phyloP scores from a whole-genome alignment of 1,284 basidiomycete genomes.

The Puccinia novopanici region DNA sequence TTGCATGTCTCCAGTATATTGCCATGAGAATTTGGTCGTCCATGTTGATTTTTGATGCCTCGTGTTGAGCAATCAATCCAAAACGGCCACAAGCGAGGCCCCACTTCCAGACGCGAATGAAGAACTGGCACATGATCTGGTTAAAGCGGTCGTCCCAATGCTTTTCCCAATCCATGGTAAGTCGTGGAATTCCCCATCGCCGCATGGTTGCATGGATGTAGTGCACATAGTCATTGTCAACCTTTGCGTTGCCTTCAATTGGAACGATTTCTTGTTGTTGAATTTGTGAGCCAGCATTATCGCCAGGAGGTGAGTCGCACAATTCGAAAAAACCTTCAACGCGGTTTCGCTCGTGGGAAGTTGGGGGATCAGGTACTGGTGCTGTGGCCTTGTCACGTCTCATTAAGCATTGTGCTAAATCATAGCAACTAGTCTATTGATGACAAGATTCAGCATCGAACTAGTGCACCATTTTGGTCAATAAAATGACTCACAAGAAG shows the following conservation, averaged over 20 bases:
- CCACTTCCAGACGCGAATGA: too few relatives aligned
- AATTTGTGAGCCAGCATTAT: slow-evolving; percentile 15
- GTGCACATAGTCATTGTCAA: slow-evolving; percentile 37
- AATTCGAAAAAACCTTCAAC: slow-evolving; percentile 26
- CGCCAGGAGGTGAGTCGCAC: background rate
- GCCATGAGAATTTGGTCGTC: slow-evolving; percentile 25
- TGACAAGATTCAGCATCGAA: too few relatives aligned
- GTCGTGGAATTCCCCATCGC: too few relatives aligned
- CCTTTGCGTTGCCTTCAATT: slow-evolving; percentile 27
- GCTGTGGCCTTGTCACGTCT: slow-evolving; percentile 10
- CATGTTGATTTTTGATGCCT: too few relatives aligned
- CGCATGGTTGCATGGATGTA: slow-evolving; percentile 44
- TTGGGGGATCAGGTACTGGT: slow-evolving; percentile 21
- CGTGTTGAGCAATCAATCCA: too few relatives aligned
- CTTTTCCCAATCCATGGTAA: too few relatives aligned
- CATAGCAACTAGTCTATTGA: too few relatives aligned
- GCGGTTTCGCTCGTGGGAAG: background rate
- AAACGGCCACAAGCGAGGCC: too few relatives aligned
- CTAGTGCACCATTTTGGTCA: too few relatives aligned
- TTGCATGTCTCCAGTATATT: slow-evolving; percentile 31
- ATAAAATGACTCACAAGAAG: too few relatives aligned
- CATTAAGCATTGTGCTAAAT: slow-evolving; percentile 21
- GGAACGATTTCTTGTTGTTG: background rate
- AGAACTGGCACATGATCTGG: too few relatives aligned
- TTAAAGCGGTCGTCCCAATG: too few relatives aligned